Conservation (phyloP, 768 basidiomycete genomes). For the Phylloporus rhodoxanthus region DNA sequence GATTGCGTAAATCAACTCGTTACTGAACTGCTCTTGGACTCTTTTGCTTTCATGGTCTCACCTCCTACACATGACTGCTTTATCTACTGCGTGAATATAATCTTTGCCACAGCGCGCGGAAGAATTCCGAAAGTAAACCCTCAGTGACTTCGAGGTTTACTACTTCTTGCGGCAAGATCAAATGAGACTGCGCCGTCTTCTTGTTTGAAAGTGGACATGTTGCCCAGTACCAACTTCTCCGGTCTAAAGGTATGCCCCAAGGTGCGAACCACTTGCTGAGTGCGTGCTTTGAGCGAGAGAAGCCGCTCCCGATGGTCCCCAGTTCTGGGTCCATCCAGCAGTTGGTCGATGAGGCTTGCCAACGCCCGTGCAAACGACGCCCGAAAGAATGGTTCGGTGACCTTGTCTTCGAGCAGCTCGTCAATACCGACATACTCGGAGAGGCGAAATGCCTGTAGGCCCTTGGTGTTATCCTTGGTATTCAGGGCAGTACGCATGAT, state of each 20-base stretch:
- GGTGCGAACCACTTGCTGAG: conserved; percentile 14
- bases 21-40: conserved; percentile 3
- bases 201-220: conserved; percentile 12
- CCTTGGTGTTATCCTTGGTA: conserved; percentile 43
- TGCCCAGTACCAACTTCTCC: conserved; percentile 26
- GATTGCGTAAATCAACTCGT: conserved; percentile 28
- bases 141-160: conserved; percentile 23
- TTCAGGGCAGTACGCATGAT: conserved; percentile 56
- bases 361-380: conserved; percentile 46
- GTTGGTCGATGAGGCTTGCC: conserved; percentile 35
- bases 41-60: conserved; percentile 1
- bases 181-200: conserved; percentile 29
- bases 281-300: conserved; percentile 13
- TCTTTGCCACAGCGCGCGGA: not conserved
- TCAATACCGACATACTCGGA: conserved; percentile 42
- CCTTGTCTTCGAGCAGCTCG: conserved; percentile 26
- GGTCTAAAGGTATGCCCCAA: conserved; percentile 10
- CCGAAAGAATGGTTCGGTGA: conserved; percentile 34
- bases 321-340: conserved; percentile 23
- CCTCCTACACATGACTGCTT: not conserved
- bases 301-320: conserved; percentile 16
- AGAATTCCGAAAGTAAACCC: conserved; percentile 5
- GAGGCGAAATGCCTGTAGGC: conserved; percentile 60
- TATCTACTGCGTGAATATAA: conserved; percentile 10
- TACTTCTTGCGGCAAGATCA: conserved; percentile 25